Evolutionary conservation across 2,329 filamentous ascomycete genomes (phyloP), one percentile per base, ranked within the genome.

Genomic region (Scedosporium apiospermum): DNA sequence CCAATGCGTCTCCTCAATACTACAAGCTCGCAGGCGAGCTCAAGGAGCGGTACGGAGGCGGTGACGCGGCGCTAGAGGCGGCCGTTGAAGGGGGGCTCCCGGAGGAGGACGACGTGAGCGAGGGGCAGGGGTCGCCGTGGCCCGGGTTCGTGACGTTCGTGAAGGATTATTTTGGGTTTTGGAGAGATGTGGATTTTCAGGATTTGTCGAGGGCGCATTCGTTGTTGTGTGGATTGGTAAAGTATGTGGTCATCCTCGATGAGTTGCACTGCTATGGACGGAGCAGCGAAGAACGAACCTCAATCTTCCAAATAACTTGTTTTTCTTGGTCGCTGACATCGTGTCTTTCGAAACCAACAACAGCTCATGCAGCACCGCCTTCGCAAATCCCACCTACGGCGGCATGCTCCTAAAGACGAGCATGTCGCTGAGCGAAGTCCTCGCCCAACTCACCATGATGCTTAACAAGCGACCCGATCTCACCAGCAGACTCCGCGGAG

Each of bases 361-460:
- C 62, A 93, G 91, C 70, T 88, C 92, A 68, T 95, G 89, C 68
- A 89, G 91, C 27, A 89, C 89, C 21, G 92, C 93, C 0, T 84
- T 97, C 58, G 85, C 87, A 6, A 88, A 96, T 69, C 86, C 88
- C 1, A 87, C 86, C 12, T 87, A 92, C 71, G 93, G 93, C 38
- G 83, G 88, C 34, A 82, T 96, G 69, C 85, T 97, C 68, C 84
- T 97, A 49, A 88, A 91, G 51, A 92, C 91, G 3, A 90, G 91
- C 71, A 87, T 96, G 68, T 88, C 89, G 34, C 83, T 96, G 61
- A 93, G 90, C 38, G 86, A 89, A 67, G 86, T 91, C 6, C 83
- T 97, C 26, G 88, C 91, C 7, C 87, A 88, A 66, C 82, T 97
- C 63, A 93, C 93, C 27, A 91, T 96, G 78, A 88, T 86, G 60